Percentiles rank a stretch among this genome's conserved stretches.
Conservation (phyloP, 345 rosid genomes). For the Corchorus capsularis region DNA sequence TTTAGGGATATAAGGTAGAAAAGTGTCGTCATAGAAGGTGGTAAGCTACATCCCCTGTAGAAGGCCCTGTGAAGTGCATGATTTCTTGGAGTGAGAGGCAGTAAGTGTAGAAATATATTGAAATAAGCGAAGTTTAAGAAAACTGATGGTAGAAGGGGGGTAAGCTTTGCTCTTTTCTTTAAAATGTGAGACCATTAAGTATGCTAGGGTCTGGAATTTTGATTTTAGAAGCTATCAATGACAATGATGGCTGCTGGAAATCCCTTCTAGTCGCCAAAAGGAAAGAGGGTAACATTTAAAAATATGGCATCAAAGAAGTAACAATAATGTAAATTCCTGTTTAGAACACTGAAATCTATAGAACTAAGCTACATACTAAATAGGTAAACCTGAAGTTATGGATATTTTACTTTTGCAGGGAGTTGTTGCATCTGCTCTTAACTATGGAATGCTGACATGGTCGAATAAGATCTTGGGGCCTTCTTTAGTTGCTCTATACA, state of each 20-base stretch:
- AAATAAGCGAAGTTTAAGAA: background rate
- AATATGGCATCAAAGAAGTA: background rate
- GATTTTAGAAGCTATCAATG: background rate
- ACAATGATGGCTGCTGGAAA: background rate
- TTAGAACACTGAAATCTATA: background rate
- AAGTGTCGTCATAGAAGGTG: background rate
- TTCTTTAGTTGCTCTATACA: slow-evolving; percentile 91
- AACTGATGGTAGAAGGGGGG: background rate
- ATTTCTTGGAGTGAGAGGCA: background rate
- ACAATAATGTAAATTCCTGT: background rate
- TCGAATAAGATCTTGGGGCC: slow-evolving; percentile 96
- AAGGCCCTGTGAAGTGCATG: background rate
- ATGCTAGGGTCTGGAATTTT: slow-evolving; percentile 7
- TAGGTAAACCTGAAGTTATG: background rate
- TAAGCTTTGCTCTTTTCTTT: background rate
- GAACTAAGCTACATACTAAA: background rate
- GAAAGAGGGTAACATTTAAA: background rate
- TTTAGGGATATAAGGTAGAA: background rate
- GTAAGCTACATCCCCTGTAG: background rate
- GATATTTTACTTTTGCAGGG: slow-evolving; percentile 51
- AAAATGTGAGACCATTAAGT: background rate
- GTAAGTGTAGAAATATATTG: background rate
- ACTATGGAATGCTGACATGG: slow-evolving; percentile 95
- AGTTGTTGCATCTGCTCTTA: slow-evolving; percentile 81
- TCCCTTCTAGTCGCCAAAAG: background rate